Conservation (phyloP, 1,284 basidiomycete species). For the Microbotryum violaceum region DNA sequence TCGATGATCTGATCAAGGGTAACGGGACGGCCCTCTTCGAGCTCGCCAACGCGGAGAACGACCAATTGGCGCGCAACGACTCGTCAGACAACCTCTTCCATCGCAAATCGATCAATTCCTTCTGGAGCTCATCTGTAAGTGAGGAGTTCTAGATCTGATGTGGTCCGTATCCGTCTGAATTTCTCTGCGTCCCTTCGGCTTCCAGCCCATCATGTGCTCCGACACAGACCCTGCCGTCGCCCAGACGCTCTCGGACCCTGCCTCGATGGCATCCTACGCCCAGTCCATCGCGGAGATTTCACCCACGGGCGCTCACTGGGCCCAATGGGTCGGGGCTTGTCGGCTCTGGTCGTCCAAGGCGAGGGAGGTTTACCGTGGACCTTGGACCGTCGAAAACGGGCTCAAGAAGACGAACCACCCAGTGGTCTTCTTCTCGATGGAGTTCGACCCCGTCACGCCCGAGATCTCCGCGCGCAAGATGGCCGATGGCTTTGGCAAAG, state of each 20-base stretch:
- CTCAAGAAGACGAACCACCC: conserved; percentile 29
- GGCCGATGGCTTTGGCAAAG: conserved; percentile 25
- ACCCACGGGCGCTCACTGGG: conserved; percentile 27
- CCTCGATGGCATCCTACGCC: not conserved
- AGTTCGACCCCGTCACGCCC: conserved; percentile 34
- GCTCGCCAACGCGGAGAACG: conserved; percentile 3
- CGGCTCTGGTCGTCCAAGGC: conserved; percentile 27
- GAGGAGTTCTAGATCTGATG: too few species aligned
- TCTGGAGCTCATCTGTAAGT: not conserved
- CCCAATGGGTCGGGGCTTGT: conserved; percentile 18
- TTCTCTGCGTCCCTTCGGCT: not conserved
- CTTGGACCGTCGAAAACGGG: conserved; percentile 25
- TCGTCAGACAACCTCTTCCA: conserved; percentile 23
- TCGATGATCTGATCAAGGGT: conserved; percentile 3
- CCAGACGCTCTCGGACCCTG: not conserved
- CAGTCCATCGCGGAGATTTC: conserved; percentile 32
- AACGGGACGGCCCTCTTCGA: conserved; percentile 9
- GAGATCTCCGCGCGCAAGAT: conserved; percentile 24
- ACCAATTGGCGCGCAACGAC: not conserved
- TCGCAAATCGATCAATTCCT: conserved; percentile 1
- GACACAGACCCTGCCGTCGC: conserved; percentile 16
- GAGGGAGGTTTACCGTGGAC: conserved; percentile 30
- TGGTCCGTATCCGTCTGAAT: too few species aligned
- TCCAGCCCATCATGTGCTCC: conserved; percentile 24
- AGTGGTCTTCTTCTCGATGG: conserved; percentile 30